Percentiles rank a stretch among this genome's conserved stretches.
These are phyloP conservation scores for Adenanthera pavonina DNA, from an alignment of 306 rosid genomes.

Conservation along the genomic window DNA sequence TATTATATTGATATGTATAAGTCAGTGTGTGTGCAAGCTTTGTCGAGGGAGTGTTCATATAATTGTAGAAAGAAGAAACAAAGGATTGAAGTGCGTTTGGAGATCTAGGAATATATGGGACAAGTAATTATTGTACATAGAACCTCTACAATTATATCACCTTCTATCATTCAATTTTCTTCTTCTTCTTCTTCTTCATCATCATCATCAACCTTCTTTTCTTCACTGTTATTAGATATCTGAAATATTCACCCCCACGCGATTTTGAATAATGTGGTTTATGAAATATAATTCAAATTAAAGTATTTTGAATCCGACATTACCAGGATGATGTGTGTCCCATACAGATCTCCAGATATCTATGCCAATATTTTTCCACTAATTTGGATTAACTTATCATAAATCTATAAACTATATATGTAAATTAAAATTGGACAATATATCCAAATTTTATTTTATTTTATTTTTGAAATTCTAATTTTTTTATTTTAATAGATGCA, in stretches of 20 bases:
- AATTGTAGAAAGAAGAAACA: neutral
- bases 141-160: neutral
- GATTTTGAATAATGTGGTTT: neutral
- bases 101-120: neutral
- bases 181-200: neutral
- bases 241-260: neutral
- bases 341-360: too few relatives aligned
- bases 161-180: neutral
- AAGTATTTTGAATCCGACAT: too few relatives aligned
- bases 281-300: too few relatives aligned
- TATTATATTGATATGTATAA: too few relatives aligned
- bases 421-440: too few relatives aligned
- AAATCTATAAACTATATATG: too few relatives aligned
- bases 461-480: too few relatives aligned
- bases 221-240: neutral
- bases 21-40: neutral
- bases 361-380: too few relatives aligned
- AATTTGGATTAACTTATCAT: too few relatives aligned
- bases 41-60: neutral
- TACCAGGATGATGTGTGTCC: too few relatives aligned
- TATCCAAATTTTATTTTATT: too few relatives aligned
- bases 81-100: neutral
- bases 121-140: neutral
- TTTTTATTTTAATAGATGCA: too few relatives aligned
- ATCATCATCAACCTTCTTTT: neutral